phyloP scores from a whole-genome alignment of 495 filamentous ascomycete genomes.

The Neurospora hispaniola region DNA sequence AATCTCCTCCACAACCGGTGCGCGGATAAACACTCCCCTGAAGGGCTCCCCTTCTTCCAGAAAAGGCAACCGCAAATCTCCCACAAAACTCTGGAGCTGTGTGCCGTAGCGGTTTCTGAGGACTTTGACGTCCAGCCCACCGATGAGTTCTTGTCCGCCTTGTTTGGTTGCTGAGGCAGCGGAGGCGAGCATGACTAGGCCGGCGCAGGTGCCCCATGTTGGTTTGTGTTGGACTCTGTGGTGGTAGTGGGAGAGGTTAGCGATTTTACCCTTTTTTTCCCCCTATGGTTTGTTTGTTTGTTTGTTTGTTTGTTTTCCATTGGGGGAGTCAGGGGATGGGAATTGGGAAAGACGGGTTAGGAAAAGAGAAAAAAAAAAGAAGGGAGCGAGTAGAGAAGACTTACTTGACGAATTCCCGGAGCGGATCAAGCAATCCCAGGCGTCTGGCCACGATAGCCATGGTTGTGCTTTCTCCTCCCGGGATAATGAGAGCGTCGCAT shows the following conservation, averaged over 20 bases:
- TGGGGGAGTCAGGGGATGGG: no score
- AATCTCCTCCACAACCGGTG: conserved; percentile 83
- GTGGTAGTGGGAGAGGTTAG: neutral
- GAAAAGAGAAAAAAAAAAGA: neutral
- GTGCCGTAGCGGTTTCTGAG: conserved; percentile 94
- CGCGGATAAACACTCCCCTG: conserved; percentile 83
- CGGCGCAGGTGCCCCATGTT: conserved; percentile 94
- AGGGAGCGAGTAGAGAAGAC: conserved; percentile 9
- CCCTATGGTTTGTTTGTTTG: no score
- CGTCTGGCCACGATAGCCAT: conserved; percentile 82
- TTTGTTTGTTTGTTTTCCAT: no score
- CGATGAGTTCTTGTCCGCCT: conserved; percentile 88
- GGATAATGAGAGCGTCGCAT: conserved; percentile 81
- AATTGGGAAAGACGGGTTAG: no score
- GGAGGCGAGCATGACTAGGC: conserved; percentile 83
- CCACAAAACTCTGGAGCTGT: conserved; percentile 87
- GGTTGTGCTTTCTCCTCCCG: conserved; percentile 90
- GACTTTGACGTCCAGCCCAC: conserved; percentile 82
- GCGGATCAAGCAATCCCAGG: conserved; percentile 68
- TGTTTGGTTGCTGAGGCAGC: conserved; percentile 79
- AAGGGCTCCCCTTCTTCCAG: conserved; percentile 46
- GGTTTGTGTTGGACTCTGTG: conserved; percentile 58
- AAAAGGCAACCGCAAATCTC: conserved; percentile 65
- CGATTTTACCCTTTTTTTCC: neutral
- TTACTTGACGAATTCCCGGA: conserved; percentile 91